phyloP scores from a whole-genome alignment of 352 stramenopile species.

The Phytophthora palmivora region DNA sequence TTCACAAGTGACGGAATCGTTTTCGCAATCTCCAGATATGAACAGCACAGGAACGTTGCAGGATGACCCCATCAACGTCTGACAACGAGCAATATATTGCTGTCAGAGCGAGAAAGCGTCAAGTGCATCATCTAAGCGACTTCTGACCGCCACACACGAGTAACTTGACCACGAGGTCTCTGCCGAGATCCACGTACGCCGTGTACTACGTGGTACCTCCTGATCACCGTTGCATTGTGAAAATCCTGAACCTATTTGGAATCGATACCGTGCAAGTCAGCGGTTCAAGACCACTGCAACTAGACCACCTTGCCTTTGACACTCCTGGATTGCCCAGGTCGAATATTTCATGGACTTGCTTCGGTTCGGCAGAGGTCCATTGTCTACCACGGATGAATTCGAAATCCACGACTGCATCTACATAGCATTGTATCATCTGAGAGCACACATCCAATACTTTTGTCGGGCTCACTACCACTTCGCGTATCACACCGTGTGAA shows the following conservation, averaged over 20 bases:
- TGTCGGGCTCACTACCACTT: neutral
- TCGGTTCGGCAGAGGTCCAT: neutral
- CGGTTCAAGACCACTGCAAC: neutral
- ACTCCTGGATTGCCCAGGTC: neutral
- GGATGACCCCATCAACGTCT: neutral
- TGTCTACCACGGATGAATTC: too few relatives aligned
- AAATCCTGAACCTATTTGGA: constrained; percentile 5
- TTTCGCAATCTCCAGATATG: neutral
- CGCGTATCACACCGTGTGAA: constrained; percentile 1
- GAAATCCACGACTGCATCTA: too few relatives aligned
- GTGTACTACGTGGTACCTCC: constrained; percentile 16
- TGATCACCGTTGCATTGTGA: neutral
- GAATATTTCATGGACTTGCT: too few relatives aligned
- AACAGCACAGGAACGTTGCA: constrained; percentile 1
- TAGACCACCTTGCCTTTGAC: neutral
- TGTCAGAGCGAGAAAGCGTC: constrained; percentile 8
- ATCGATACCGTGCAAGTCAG: too few relatives aligned
- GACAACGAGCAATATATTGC: neutral
- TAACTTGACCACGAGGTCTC: neutral
- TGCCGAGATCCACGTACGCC: neutral
- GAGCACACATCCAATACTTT: constrained; percentile 1
- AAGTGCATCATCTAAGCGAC: constrained; percentile 14
- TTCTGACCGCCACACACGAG: constrained; percentile 1
- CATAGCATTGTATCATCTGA: neutral
- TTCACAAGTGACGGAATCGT: constrained; percentile 21